These are phyloP conservation scores for Thalassiosira livingstoniorum DNA, from an alignment of 352 stramenopile species.

Conservation along the genomic window DNA sequence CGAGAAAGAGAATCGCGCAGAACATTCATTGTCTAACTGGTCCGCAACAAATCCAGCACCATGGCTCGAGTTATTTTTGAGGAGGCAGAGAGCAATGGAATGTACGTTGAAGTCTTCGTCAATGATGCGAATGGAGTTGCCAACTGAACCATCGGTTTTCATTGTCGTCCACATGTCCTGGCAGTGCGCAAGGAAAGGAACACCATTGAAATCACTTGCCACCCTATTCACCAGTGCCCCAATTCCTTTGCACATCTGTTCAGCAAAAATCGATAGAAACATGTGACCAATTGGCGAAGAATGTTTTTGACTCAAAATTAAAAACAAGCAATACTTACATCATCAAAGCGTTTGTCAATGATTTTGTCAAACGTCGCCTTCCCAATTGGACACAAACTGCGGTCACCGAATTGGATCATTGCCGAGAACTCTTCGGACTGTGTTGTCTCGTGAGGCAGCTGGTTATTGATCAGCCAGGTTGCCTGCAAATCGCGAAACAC, in stretches of 20 bases:
- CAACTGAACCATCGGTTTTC: not conserved
- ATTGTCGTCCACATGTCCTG: not conserved
- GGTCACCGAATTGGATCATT: not conserved
- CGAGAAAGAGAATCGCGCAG: not conserved
- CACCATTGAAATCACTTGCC: too few species aligned
- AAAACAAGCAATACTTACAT: not conserved
- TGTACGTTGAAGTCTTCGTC: not conserved
- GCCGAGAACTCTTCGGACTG: not conserved
- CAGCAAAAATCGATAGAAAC: too few species aligned
- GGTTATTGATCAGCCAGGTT: not conserved
- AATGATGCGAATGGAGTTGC: not conserved
- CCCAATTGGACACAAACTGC: not conserved
- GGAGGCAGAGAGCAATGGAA: not conserved
- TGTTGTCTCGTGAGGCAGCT: not conserved
- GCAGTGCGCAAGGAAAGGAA: too few species aligned
- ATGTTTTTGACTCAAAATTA: too few species aligned
- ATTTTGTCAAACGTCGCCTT: not conserved
- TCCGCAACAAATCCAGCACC: not conserved
- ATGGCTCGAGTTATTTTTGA: not conserved
- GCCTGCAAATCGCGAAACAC: not conserved
- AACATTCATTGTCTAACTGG: not conserved
- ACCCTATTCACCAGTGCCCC: too few species aligned
- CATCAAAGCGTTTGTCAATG: not conserved
- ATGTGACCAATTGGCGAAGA: too few species aligned
- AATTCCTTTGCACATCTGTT: too few species aligned